Percentiles rank a stretch among this genome's conserved stretches.
Evolutionary conservation across 768 basidiomycete species (phyloP).

Genomic region (Amanita exitialis): DNA sequence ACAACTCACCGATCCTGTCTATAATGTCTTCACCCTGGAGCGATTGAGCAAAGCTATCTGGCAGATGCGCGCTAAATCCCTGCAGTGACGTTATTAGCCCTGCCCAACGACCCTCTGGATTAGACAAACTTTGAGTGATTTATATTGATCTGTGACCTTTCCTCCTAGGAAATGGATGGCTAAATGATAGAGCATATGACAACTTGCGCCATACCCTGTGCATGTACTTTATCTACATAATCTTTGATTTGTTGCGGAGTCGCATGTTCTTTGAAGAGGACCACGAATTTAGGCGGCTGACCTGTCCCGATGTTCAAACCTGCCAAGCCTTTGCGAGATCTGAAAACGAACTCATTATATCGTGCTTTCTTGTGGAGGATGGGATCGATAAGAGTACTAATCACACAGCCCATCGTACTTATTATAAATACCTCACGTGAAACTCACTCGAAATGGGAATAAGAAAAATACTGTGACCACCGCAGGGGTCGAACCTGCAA

Average conservation of each 20-base stretch:
- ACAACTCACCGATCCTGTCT: background rate
- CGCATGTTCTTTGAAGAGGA: background rate
- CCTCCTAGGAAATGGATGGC: background rate
- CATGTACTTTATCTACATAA: background rate
- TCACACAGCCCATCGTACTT: background rate
- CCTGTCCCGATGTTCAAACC: too few relatives aligned
- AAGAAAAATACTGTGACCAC: conserved; percentile 41
- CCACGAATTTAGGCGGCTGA: background rate
- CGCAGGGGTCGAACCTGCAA: conserved; percentile 91
- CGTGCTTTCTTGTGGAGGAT: background rate
- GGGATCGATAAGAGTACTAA: background rate
- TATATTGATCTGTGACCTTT: background rate
- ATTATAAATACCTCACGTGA: background rate
- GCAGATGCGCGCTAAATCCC: background rate
- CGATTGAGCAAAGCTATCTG: background rate
- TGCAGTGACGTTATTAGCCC: background rate
- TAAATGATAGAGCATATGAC: too few relatives aligned
- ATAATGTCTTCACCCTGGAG: background rate
- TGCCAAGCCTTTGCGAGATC: too few relatives aligned
- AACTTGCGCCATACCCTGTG: background rate
- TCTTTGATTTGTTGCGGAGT: background rate
- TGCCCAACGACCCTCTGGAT: background rate
- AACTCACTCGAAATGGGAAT: background rate
- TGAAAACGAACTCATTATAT: background rate
- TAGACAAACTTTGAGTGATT: background rate